phyloP scores from a whole-genome alignment of 371 early-diverging fungal genomes.

The Rhizopus stolonifer region DNA sequence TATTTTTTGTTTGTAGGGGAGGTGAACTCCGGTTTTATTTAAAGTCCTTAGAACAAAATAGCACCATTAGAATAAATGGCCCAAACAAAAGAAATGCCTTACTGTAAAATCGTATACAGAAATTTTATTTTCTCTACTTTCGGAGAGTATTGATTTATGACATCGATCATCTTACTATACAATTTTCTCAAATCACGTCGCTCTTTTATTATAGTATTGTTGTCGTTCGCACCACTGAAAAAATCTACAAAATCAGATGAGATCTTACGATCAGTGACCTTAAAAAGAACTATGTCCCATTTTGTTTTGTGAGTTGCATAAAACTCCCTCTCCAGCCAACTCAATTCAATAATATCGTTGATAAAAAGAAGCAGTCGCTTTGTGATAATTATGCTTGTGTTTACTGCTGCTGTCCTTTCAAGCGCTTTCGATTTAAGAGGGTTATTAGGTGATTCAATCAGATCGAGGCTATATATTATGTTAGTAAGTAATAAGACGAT shows the following conservation, averaged over 20 bases:
- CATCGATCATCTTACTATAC: constrained; percentile 6
- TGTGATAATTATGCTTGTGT: background rate
- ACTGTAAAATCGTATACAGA: constrained; percentile 9
- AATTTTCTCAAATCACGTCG: constrained; percentile 3
- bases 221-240: constrained; percentile 4
- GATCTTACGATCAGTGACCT: constrained; percentile 4
- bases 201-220: constrained; percentile 6
- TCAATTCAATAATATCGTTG: constrained; percentile 9
- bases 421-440: constrained; percentile 1
- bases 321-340: constrained; percentile 12
- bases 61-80: too few relatives aligned
- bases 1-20: too few relatives aligned
- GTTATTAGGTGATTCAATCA: constrained; percentile 13
- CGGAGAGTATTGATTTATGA: constrained; percentile 2
- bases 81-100: constrained; percentile 1
- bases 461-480: constrained; percentile 8
- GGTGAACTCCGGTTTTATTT: too few relatives aligned
- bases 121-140: constrained; percentile 5
- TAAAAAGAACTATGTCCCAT: too few relatives aligned
- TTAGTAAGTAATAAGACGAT: constrained; percentile 2
- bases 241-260: constrained; percentile 8
- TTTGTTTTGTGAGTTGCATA: constrained; percentile 11
- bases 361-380: constrained; percentile 10
- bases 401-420: constrained; percentile 13
- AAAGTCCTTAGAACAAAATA: too few relatives aligned